Evolutionary conservation across 805 yeast species (phyloP).

Genomic region (Barnettozyma wickerhamii): DNA sequence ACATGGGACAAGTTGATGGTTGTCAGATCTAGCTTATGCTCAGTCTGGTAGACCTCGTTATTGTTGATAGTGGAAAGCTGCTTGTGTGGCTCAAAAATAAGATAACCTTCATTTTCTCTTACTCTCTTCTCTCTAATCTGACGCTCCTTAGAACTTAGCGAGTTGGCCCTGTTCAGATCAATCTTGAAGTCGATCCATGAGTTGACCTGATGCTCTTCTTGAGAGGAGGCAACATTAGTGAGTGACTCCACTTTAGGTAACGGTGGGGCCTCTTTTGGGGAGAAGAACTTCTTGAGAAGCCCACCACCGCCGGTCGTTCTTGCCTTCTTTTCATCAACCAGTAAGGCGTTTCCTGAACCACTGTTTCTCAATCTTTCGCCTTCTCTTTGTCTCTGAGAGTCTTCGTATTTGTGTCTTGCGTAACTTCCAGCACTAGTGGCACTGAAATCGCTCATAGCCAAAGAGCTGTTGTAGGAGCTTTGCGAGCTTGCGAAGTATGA

Average conservation of each 20-base stretch:
- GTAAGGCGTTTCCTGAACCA: conserved; percentile 25
- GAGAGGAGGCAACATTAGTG: conserved; percentile 17
- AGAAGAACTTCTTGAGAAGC: conserved; percentile 29
- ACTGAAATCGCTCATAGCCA: conserved; percentile 60
- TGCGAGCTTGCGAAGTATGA: conserved; percentile 48
- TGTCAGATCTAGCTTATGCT: conserved; percentile 26
- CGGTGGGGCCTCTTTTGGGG: conserved; percentile 26
- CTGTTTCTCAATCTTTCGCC: conserved; percentile 16
- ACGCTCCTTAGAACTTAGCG: conserved; percentile 64
- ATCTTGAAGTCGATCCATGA: conserved; percentile 51
- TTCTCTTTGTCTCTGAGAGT: conserved; percentile 16
- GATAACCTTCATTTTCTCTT: conserved; percentile 53
- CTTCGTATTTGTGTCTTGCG: conserved; percentile 63
- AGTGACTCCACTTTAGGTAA: conserved; percentile 22
- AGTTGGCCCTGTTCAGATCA: conserved; percentile 68
- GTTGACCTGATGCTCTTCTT: conserved; percentile 37
- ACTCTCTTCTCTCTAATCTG: conserved; percentile 64
- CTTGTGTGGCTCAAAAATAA: conserved; percentile 60
- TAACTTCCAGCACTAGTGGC: conserved; percentile 89
- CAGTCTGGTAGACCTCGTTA: conserved; percentile 39
- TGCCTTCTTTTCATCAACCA: conserved; percentile 21
- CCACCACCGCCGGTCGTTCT: conserved; percentile 21
- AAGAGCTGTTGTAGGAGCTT: conserved; percentile 36
- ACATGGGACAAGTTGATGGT: conserved; percentile 35
- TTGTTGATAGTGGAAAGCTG: conserved; percentile 40